Base-by-base conservation (phyloP, 2,329 filamentous ascomycete species). In the Colletotrichum sp. region DNA sequence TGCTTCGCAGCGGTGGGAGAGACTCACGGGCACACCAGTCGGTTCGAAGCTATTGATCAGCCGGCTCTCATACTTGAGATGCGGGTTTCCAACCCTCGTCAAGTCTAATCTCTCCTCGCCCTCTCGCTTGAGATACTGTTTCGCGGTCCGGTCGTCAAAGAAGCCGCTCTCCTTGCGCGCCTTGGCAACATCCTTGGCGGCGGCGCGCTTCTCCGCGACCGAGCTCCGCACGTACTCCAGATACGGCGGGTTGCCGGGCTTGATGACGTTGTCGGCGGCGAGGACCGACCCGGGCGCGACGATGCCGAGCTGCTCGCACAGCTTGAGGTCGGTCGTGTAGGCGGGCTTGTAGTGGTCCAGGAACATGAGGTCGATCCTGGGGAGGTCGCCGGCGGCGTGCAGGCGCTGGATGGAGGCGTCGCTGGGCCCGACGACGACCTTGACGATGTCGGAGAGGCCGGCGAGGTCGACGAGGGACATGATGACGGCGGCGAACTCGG, bases 291-390 rank as follows among this genome's bases (percentile, higher is more conserved):
- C 94, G 0, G 89, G 87, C 0, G 86, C 87, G 5, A 97, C 87
- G 44, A 96, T 82, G 1, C 88, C 89, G 7, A 96, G 85, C 52
- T 94, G 88, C 85, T 97, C 95, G 81, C 93, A 95, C 1, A 96
- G 88, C 84, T 95, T 95, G 76, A 96, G 84, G 79, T 97, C 95
- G 0, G 90, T 89, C 1, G 90, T 91, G 82, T 96, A 97, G 0
- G 92, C 90, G 1, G 93, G 93, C 83, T 96, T 96, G 84, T 93
- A 93, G 83, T 97, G 95, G 80, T 97, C 95, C 44, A 97, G 85
- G 83, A 97, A 96, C 83, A 96, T 86, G 52, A 96, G 84, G 79
- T 95, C 94, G 75, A 96, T 91, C 61, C 89, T 87, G 28, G 87
- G 83, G 28, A 96, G 82, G 6, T 82, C 80, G 0, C 91, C 91